Base-by-base conservation (phyloP, 345 rosid genomes). In the Acer yangbiense region DNA sequence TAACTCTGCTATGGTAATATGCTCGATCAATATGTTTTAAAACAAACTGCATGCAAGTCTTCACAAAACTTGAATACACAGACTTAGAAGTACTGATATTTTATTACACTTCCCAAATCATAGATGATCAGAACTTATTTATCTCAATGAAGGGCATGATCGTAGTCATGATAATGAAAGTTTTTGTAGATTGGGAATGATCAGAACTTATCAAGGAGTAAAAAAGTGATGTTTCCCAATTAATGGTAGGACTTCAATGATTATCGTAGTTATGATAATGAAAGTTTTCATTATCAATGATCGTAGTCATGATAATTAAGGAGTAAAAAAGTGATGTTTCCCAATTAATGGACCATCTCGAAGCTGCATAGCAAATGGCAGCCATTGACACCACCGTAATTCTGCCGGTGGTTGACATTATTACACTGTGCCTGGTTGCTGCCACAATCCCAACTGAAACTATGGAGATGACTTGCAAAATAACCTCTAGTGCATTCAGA, bases 71-170 rank as follows among this genome's bases (percentile, higher is more conserved):
- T 52, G 1, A 70, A 48, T 25, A 43, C 52, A 25, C 14, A 54
- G 10, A 71, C 17, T 12, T 7, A 17, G 32, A 25, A 69, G 13
- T 23, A 52, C 55, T 2, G 39, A 29, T 72, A 35, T 35, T n/a
- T 35, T 35, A 14, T 52, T 12, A 13, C 65, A 57, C 9, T 35
- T 44, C n/a, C 9, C 29, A 4, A 25, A 71, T 35, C 46, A 71
- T n/a, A 18, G 1, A 6, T 1, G 6, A 32, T 41, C 54, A 10
- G 11, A 23, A 9, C 73, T 29, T 29, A 29, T 2, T 70, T 21
- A 35, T 50, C 68, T 89, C 79, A 89, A 65, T 77, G 85, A 75
- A 93, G 82, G 69, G 94, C 91, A 80, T 94, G 97, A 74, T 88
- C 83, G 60, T 94, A n/a, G n/a, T n/a, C n/a, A n/a, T n/a, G n/a